Base-by-base conservation (phyloP, 2,329 filamentous ascomycete species). In the Cladophialophora exuberans region DNA sequence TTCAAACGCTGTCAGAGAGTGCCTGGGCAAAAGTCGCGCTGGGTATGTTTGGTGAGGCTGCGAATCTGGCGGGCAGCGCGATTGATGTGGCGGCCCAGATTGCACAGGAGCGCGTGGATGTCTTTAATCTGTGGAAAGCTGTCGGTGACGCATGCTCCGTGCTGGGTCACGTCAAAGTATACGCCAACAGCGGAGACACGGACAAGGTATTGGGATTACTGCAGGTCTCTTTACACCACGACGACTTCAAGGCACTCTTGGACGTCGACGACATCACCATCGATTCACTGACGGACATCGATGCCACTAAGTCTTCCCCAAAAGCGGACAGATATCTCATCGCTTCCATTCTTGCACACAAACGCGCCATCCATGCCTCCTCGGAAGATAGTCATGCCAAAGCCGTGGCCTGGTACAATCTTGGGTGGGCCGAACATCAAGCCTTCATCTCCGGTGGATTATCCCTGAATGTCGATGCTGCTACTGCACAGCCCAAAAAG, bases 41-140 rank as follows among this genome's bases (percentile, higher is more conserved):
- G 58, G 94, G 93, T 0, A 80, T 95, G 33, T 97, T 94, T 69
- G 91, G 94, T 36, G 89, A 92, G 67, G 86, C 92, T 2, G 77
- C 87, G 3, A 81, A 87, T 58, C 83, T 88, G 56, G 89, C 90
- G 2, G 75, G 74, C 11, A 81, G 87, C 52, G 86, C 86, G 0
- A 82, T 99, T 47, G 70, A 81, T 9, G 85, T 88, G 53, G 89
- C 90, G 0, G 75, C 76, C 4, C 74, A 76, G 3, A 83, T 92
- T 31, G 81, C 81, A 1, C 75, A 80, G 28, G 77, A 79, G 38
- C 82, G 87, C 42, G 76, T 82, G 3, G 79, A 86, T 47, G 87
- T 89, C 0, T 97, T 97, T 75, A 99, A 97, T 69, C 82, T 96
- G 51, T 99, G 95, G 94, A 97, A 95, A 70, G 85, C 88, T 4